Percentiles rank a stretch among this genome's conserved stretches.
Conservation (phyloP, 2,329 filamentous ascomycete genomes). For the Rhexocercosporidium sp. region DNA sequence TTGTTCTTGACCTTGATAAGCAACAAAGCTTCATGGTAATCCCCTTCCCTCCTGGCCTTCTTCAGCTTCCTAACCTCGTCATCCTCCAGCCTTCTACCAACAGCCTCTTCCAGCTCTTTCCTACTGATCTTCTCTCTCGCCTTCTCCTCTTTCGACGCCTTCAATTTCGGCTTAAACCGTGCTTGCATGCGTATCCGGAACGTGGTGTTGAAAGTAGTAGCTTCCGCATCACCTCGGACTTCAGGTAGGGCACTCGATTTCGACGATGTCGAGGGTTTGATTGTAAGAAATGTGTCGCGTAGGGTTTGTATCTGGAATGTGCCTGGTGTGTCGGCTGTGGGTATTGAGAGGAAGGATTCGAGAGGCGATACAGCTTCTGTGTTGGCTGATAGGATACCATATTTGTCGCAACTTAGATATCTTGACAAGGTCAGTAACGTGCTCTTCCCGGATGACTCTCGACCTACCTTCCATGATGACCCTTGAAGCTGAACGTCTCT, state of each 20-base stretch:
- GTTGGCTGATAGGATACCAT: slow-evolving; percentile 76
- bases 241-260: slow-evolving; percentile 60
- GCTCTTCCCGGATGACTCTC: neutral
- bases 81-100: slow-evolving; percentile 77
- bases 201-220: slow-evolving; percentile 70
- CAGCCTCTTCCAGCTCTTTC: slow-evolving; percentile 82
- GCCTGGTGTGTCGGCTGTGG: slow-evolving; percentile 66
- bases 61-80: slow-evolving; percentile 86
- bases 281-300: slow-evolving; percentile 71
- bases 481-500: slow-evolving; percentile 84
- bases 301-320: slow-evolving; percentile 78
- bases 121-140: slow-evolving; percentile 84
- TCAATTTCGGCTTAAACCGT: slow-evolving; percentile 84
- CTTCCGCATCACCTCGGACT: slow-evolving; percentile 76
- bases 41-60: slow-evolving; percentile 81
- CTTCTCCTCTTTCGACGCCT: slow-evolving; percentile 81
- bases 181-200: slow-evolving; percentile 92
- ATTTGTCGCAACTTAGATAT: slow-evolving; percentile 85
- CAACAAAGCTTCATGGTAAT: slow-evolving; percentile 86
- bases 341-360: slow-evolving; percentile 78
- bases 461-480: slow-evolving; percentile 79
- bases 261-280: slow-evolving; percentile 56
- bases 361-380: slow-evolving; percentile 82
- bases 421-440: slow-evolving; percentile 48
- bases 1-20: slow-evolving; percentile 91